Conservation (phyloP, 2,329 filamentous ascomycete genomes). For the Cordyceps fumosorosea region DNA sequence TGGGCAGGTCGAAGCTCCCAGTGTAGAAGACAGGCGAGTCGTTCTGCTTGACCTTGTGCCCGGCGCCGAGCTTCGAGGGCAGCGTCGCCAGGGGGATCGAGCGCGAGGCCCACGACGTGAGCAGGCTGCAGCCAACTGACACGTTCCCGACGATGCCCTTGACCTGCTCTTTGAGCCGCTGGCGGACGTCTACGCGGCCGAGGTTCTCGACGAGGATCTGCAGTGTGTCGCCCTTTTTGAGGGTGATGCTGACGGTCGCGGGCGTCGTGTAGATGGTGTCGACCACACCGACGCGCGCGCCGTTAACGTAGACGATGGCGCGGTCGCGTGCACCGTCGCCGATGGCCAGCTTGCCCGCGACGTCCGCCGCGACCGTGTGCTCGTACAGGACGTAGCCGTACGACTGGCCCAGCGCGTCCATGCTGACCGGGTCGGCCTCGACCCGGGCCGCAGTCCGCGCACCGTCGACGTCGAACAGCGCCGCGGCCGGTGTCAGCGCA, state of each 20-base stretch:
- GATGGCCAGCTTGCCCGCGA: conserved; percentile 29
- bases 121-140: conserved; percentile 25
- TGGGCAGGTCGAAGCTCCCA: conserved; percentile 23
- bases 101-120: conserved; percentile 35
- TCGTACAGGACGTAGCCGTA: conserved; percentile 40
- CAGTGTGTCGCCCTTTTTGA: conserved; percentile 34
- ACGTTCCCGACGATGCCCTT: conserved; percentile 42
- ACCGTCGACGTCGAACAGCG: conserved; percentile 31
- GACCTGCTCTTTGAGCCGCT: conserved; percentile 34
- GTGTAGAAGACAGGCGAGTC: conserved; percentile 15
- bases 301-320: conserved; percentile 42
- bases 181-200: conserved; percentile 41
- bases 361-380: conserved; percentile 22
- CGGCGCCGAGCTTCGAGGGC: not conserved
- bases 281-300: conserved; percentile 33
- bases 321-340: conserved; percentile 40
- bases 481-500: conserved; percentile 28
- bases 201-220: conserved; percentile 43
- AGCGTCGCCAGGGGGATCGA: conserved; percentile 20
- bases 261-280: conserved; percentile 38
- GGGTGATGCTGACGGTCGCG: conserved; percentile 28
- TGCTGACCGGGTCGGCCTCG: conserved; percentile 28
- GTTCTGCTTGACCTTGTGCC: conserved; percentile 1
- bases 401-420: conserved; percentile 39
- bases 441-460: conserved; percentile 17